Conservation (phyloP, 257 asterid genomes). For the Verbascum thapsus region DNA sequence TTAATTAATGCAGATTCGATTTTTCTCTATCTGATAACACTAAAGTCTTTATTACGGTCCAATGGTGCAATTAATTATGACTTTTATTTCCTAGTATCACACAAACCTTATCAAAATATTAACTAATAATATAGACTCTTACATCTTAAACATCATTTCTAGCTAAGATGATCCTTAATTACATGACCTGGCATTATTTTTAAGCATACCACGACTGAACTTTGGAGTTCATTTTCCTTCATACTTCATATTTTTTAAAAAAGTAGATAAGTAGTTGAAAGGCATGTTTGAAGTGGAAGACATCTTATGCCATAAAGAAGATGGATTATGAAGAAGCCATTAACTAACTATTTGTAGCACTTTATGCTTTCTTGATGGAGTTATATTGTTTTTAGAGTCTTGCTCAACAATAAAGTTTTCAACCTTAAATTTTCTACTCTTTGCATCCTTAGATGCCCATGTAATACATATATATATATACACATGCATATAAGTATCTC, state of each 20-base stretch:
- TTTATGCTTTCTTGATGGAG: conserved; percentile 41
- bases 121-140: no score
- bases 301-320: background rate
- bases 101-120: background rate
- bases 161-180: background rate
- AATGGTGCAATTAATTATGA: background rate
- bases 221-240: no score
- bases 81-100: background rate
- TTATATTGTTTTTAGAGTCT: conserved; percentile 29
- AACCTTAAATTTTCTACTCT: conserved; percentile 19
- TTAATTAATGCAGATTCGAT: background rate
- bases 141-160: no score
- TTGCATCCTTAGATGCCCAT: no score
- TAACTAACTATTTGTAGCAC: conserved; percentile 6
- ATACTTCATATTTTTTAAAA: no score
- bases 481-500: no score
- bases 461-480: no score
- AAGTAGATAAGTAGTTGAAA: no score
- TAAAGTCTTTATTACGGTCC: background rate
- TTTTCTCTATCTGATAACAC: background rate
- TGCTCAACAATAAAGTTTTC: conserved; percentile 3
- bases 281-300: conserved; percentile 17
- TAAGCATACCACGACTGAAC: no score
- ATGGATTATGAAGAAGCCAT: conserved; percentile 1
- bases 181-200: no score